Evolutionary conservation across 192 early-diverging fungal genomes (phyloP).

Genomic region (Umbelopsis vinacea): DNA sequence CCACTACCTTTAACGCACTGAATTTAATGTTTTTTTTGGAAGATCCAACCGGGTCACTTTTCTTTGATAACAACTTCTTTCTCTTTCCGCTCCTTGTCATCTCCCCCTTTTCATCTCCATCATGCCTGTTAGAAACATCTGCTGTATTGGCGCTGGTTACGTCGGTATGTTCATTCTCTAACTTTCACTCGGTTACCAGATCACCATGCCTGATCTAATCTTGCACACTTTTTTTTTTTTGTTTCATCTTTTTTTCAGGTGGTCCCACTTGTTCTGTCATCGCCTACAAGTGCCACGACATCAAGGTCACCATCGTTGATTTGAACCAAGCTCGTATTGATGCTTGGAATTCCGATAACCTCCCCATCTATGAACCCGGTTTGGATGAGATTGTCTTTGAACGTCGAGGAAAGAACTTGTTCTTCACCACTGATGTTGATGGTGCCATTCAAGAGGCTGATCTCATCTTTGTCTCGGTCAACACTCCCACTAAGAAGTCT

Average conservation of each 20-base stretch:
- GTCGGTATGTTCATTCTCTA: constrained; percentile 67
- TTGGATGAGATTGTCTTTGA: constrained; percentile 83
- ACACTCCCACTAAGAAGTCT: constrained; percentile 86
- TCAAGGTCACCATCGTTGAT: constrained; percentile 93
- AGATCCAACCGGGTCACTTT: constrained; percentile 3
- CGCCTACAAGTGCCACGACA: constrained; percentile 82
- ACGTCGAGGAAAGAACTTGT: constrained; percentile 80
- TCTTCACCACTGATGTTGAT: constrained; percentile 87
- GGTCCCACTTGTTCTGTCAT: constrained; percentile 94
- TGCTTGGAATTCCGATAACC: constrained; percentile 86
- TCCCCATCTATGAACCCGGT: constrained; percentile 94
- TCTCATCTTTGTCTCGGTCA: constrained; percentile 92
- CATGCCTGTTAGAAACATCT: constrained; percentile 67
- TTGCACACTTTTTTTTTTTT: constrained; percentile 3
- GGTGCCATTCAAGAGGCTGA: constrained; percentile 76
- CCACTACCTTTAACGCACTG: constrained; percentile 12
- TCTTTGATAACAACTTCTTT: constrained; percentile 12
- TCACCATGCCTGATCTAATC: not conserved
- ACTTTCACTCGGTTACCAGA: not conserved
- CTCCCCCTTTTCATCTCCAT: constrained; percentile 25
- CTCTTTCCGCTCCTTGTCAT: constrained; percentile 25
- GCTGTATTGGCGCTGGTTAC: constrained; percentile 96
- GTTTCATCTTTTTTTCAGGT: constrained; percentile 50
- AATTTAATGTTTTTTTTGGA: constrained; percentile 13
- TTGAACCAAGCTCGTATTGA: constrained; percentile 78